These are phyloP conservation scores for Blastocystis sp. DNA, from an alignment of 352 stramenopile genomes.

Conservation along the genomic window DNA sequence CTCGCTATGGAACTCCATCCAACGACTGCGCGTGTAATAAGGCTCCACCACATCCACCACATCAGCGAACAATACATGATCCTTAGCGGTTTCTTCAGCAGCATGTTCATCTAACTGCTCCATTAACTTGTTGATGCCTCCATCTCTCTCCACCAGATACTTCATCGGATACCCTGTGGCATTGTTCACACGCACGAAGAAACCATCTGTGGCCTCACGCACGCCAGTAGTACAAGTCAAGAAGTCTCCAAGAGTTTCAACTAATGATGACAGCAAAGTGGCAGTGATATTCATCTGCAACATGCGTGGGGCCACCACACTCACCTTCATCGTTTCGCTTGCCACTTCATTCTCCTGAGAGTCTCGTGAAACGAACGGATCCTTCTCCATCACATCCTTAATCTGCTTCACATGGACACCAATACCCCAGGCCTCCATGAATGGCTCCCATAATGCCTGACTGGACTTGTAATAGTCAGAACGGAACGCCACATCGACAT, in stretches of 20 bases:
- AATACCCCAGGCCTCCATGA: slow-evolving; percentile 62
- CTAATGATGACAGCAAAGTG: slow-evolving; percentile 8
- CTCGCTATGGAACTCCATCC: slow-evolving; percentile 30
- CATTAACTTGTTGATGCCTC: slow-evolving; percentile 52
- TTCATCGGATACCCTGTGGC: slow-evolving; percentile 24
- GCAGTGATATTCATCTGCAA: slow-evolving; percentile 58
- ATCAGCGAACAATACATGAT: slow-evolving; percentile 26
- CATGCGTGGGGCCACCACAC: neutral
- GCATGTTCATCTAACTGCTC: slow-evolving; percentile 14
- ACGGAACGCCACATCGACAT: slow-evolving; percentile 11
- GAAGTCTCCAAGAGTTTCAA: slow-evolving; percentile 28
- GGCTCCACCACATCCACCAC: slow-evolving; percentile 53
- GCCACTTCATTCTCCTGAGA: neutral
- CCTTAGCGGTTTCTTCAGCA: neutral
- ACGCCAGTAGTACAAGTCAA: neutral
- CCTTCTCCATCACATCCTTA: slow-evolving; percentile 33
- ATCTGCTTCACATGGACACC: slow-evolving; percentile 52
- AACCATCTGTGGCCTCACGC: neutral
- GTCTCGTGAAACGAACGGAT: neutral
- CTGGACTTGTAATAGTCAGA: slow-evolving; percentile 57
- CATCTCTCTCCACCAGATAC: slow-evolving; percentile 54
- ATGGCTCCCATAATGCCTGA: slow-evolving; percentile 64
- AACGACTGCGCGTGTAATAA: slow-evolving; percentile 13
- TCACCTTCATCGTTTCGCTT: slow-evolving; percentile 39
- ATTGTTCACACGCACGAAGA: slow-evolving; percentile 58